phyloP scores from a whole-genome alignment of 768 basidiomycete species.

The Tricholoma bakamatsutake region DNA sequence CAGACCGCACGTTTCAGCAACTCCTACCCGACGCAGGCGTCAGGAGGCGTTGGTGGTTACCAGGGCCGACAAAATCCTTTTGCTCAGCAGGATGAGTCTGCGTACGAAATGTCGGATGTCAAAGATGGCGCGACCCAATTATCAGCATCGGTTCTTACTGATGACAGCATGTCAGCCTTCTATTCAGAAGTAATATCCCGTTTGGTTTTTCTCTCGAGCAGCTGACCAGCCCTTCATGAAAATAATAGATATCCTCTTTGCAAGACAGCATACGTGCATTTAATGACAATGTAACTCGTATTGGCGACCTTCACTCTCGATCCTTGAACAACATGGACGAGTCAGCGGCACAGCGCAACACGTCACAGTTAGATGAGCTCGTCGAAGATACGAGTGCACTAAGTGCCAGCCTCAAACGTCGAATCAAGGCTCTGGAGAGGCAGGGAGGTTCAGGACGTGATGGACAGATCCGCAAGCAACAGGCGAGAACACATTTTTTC shows the following conservation, averaged over 20 bases:
- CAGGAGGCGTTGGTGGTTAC: slow-evolving; percentile 39
- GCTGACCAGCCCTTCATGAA: not conserved
- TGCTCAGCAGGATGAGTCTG: slow-evolving; percentile 55
- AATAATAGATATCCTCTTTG: slow-evolving; percentile 59
- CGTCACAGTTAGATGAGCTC: slow-evolving; percentile 60
- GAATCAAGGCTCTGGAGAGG: slow-evolving; percentile 66
- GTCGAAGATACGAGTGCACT: slow-evolving; percentile 67
- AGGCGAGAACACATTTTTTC: slow-evolving; percentile 36
- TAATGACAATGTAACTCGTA: slow-evolving; percentile 61
- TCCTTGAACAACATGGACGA: slow-evolving; percentile 77
- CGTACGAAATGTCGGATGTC: slow-evolving; percentile 71
- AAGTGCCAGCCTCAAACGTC: slow-evolving; percentile 61
- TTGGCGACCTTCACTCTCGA: slow-evolving; percentile 69
- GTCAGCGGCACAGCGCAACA: slow-evolving; percentile 51
- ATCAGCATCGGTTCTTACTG: slow-evolving; percentile 27
- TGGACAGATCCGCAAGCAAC: slow-evolving; percentile 71
- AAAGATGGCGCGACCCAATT: slow-evolving; percentile 52
- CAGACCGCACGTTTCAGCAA: slow-evolving; percentile 31
- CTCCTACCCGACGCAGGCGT: slow-evolving; percentile 66
- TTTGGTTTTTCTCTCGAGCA: not conserved
- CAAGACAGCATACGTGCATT: slow-evolving; percentile 66
- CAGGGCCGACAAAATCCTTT: slow-evolving; percentile 58
- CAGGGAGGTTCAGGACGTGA: slow-evolving; percentile 63
- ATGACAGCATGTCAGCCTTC: slow-evolving; percentile 62
- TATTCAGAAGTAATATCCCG: slow-evolving; percentile 59